Conservation (phyloP, 305 asterid genomes). For the Fraxinus platypoda region DNA sequence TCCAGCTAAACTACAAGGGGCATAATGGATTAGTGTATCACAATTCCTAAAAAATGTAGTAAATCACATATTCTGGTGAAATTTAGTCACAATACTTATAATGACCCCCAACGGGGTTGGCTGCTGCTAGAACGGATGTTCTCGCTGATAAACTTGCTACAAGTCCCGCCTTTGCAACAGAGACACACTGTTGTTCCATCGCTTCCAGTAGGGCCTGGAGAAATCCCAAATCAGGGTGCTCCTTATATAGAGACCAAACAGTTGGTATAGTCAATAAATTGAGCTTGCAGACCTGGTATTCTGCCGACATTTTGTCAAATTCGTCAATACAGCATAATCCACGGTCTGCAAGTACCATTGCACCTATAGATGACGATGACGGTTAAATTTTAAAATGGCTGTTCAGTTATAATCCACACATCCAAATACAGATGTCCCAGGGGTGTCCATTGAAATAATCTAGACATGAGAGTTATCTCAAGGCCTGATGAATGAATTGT, state of each 20-base stretch:
- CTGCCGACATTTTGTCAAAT: constrained; percentile 52
- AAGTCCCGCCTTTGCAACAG: constrained; percentile 99
- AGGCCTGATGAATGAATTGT: neutral
- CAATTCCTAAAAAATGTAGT: constrained; percentile 6
- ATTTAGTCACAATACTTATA: constrained; percentile 57
- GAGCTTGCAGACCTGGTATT: constrained; percentile 74
- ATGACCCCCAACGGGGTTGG: constrained; percentile 98
- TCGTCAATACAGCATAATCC: constrained; percentile 71
- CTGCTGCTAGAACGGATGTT: constrained; percentile 96
- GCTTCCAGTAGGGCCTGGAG: constrained; percentile 91
- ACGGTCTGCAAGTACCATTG: constrained; percentile 99
- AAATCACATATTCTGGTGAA: constrained; percentile 4
- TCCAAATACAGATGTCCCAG: neutral
- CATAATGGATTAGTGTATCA: constrained; percentile 1
- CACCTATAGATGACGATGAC: constrained; percentile 50
- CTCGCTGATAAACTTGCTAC: constrained; percentile 98
- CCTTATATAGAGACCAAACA: constrained; percentile 18
- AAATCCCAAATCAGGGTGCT: constrained; percentile 28
- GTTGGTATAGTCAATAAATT: constrained; percentile 18
- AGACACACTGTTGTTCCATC: constrained; percentile 99
- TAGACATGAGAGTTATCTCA: neutral
- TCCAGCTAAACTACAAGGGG: neutral
- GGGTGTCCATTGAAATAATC: constrained; percentile 4
- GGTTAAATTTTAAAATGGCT: constrained; percentile 20
- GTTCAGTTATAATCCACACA: constrained; percentile 16